A percentile compares a stretch with the other conserved stretches of the same genome.
Evolutionary conservation across 2,329 filamentous ascomycete genomes (phyloP).

Genomic region (Aspergillus transmontanensis): DNA sequence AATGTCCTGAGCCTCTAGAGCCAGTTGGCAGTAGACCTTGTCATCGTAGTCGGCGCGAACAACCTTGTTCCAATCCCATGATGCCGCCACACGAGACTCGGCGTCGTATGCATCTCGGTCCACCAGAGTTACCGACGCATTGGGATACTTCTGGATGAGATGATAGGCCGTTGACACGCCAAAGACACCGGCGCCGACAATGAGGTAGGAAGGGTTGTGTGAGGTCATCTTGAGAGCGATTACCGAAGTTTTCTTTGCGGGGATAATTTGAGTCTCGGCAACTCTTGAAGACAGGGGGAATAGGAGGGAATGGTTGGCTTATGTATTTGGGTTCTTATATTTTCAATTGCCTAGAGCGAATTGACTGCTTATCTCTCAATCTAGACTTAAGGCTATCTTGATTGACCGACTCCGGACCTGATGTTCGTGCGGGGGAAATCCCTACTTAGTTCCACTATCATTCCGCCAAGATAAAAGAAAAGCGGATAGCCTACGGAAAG

Average conservation of each 20-base stretch:
- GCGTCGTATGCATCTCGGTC: constrained; percentile 25
- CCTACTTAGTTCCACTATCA: background rate
- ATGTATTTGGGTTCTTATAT: too few relatives aligned
- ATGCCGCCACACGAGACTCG: background rate
- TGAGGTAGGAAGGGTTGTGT: background rate
- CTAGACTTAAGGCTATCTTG: background rate
- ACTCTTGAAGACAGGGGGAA: background rate
- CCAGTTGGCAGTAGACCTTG: background rate
- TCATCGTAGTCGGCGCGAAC: background rate
- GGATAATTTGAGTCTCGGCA: background rate
- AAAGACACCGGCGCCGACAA: constrained; percentile 22
- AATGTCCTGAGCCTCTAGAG: background rate
- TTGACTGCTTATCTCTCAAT: background rate
- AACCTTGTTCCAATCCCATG: background rate
- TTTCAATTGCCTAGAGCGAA: background rate
- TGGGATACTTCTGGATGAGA: constrained; percentile 32
- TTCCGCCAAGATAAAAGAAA: too few relatives aligned
- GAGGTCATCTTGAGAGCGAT: background rate
- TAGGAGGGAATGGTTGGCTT: too few relatives aligned
- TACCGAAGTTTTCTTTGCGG: background rate
- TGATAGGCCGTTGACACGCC: constrained; percentile 32
- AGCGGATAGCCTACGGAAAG: too few relatives aligned
- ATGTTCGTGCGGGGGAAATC: background rate
- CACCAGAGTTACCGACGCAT: constrained; percentile 29
- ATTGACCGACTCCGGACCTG: background rate